Evolutionary conservation across 257 asterid genomes (phyloP).

Genomic region (Oldenlandia corymbosa): DNA sequence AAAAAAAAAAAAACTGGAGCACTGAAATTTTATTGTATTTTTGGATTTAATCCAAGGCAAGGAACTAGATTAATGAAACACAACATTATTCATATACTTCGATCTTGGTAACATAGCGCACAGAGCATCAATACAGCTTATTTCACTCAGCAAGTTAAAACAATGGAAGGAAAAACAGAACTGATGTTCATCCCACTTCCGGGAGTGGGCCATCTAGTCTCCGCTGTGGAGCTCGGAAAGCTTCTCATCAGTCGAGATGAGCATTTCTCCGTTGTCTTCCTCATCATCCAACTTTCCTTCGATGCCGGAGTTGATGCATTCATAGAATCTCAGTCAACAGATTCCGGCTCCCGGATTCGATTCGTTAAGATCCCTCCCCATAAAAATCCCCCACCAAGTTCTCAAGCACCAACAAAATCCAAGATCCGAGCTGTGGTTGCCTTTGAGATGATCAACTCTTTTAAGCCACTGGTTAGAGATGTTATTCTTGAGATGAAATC

Average conservation of each 20-base stretch:
- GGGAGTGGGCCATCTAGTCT: constrained; percentile 46
- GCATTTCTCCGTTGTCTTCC: constrained; percentile 34
- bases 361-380: constrained; percentile 29
- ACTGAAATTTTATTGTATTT: too few relatives aligned
- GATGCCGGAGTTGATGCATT: constrained; percentile 7
- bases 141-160: too few relatives aligned
- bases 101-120: too few relatives aligned
- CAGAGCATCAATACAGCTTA: too few relatives aligned
- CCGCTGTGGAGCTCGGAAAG: constrained; percentile 51
- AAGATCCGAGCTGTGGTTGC: neutral
- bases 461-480: constrained; percentile 30
- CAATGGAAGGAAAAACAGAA: constrained; percentile 16
- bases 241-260: constrained; percentile 27
- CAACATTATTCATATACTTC: too few relatives aligned
- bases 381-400: neutral
- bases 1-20: too few relatives aligned
- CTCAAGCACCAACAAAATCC: too few relatives aligned
- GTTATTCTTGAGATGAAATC: constrained; percentile 14
- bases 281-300: constrained; percentile 33
- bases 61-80: too few relatives aligned
- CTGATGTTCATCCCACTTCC: constrained; percentile 49
- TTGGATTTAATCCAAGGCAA: too few relatives aligned
- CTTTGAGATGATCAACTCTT: constrained; percentile 6
- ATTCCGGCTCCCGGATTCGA: constrained; percentile 16
- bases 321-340: constrained; percentile 4